Conservation (phyloP, 179 eudicot species). For the Silene coronaria region DNA sequence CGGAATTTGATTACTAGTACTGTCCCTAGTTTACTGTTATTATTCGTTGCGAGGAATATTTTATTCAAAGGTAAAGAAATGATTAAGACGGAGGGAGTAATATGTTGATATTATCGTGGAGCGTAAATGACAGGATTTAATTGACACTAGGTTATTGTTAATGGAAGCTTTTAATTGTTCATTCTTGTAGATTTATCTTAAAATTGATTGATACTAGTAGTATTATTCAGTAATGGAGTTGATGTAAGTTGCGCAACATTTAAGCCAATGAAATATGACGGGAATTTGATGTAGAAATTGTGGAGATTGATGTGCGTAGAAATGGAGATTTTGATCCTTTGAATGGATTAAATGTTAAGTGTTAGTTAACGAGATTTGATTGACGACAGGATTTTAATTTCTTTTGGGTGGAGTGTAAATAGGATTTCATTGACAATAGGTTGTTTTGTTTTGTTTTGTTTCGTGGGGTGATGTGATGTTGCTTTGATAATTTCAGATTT, state of each 20-base stretch:
- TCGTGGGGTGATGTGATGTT: neutral
- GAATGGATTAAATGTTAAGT: neutral
- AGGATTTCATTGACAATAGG: neutral
- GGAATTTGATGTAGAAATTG: neutral
- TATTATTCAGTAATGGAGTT: neutral
- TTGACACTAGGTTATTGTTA: too few species aligned
- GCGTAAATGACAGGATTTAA: too few species aligned
- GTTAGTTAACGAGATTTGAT: neutral
- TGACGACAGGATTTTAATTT: too few species aligned
- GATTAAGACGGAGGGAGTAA: too few species aligned
- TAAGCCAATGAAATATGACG: neutral
- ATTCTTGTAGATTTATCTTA: neutral
- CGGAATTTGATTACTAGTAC: neutral
- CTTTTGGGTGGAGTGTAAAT: too few species aligned
- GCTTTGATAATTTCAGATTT: neutral
- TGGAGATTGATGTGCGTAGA: neutral
- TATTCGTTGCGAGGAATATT: too few species aligned
- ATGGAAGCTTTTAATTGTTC: too few species aligned
- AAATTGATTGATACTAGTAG: neutral
- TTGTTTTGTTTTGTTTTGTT: too few species aligned
- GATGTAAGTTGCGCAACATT: neutral
- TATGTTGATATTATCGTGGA: too few species aligned
- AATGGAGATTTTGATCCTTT: conserved; percentile 7
- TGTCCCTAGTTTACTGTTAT: too few species aligned
- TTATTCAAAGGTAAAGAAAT: too few species aligned